Evolutionary conservation across 441 rosid genomes (phyloP).

Genomic region (Biscutella auriculata): DNA sequence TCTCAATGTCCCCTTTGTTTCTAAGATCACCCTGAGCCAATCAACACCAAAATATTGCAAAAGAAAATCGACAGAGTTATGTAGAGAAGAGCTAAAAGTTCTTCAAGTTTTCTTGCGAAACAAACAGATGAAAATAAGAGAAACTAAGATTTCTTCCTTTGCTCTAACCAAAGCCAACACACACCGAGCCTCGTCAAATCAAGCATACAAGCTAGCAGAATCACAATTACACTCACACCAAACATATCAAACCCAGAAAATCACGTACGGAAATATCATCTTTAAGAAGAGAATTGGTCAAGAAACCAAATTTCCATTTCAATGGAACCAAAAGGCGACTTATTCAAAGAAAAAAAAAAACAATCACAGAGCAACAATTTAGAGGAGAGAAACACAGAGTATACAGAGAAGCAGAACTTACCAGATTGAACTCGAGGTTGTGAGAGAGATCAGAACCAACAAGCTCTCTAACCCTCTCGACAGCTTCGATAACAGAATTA

Average conservation of each 20-base stretch:
- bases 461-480: slow-evolving; percentile 44
- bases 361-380: neutral
- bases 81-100: neutral
- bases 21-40: slow-evolving; percentile 58
- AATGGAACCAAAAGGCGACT: too few species aligned
- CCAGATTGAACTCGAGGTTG: slow-evolving; percentile 44
- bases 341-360: neutral
- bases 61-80: neutral
- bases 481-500: slow-evolving; percentile 48
- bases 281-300: too few species aligned
- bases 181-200: neutral
- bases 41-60: neutral
- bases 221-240: neutral
- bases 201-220: neutral
- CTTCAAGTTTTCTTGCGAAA: neutral
- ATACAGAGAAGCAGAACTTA: slow-evolving; percentile 11
- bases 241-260: too few species aligned
- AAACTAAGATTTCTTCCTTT: neutral
- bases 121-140: neutral
- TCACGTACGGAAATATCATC: too few species aligned
- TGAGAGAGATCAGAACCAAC: slow-evolving; percentile 52
- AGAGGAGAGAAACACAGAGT: neutral
- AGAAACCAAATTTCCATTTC: too few species aligned
- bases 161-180: neutral
- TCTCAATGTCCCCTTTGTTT: slow-evolving; percentile 50